phyloP scores from a whole-genome alignment of 352 stramenopile genomes.

The Thalassiosira sp. region DNA sequence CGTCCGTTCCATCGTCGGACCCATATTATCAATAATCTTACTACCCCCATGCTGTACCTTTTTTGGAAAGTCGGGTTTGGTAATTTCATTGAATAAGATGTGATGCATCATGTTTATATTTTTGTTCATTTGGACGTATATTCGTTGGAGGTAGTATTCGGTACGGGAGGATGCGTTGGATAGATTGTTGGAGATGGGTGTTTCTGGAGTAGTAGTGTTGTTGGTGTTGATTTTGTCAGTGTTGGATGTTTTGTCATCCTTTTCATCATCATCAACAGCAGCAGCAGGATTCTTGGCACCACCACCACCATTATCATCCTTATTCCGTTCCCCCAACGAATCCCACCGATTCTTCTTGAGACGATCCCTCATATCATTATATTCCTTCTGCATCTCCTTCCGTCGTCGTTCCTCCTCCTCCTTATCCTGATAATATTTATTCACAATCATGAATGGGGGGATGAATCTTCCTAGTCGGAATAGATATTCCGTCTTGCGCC shows the following conservation, averaged over 20 bases:
- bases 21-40: conserved; percentile 35
- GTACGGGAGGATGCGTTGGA: conserved; percentile 1
- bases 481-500: conserved; percentile 44
- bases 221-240: not conserved
- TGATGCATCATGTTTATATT: conserved; percentile 40
- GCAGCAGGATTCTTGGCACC: too few species aligned
- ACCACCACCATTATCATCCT: too few species aligned
- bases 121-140: conserved; percentile 45
- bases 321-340: conserved; percentile 5
- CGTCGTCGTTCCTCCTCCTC: conserved; percentile 17
- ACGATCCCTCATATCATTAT: conserved; percentile 18
- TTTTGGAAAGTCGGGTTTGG: conserved; percentile 30
- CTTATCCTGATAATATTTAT: conserved; percentile 45
- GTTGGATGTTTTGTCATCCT: not conserved
- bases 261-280: not conserved
- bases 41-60: conserved; percentile 31
- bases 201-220: not conserved
- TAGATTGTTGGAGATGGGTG: not conserved
- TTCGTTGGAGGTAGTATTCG: conserved; percentile 34
- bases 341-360: conserved; percentile 31
- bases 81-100: conserved; percentile 9
- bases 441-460: conserved; percentile 36
- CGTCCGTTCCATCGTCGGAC: conserved; percentile 29
- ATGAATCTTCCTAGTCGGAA: conserved; percentile 39
- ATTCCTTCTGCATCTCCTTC: conserved; percentile 28